Conservation (phyloP, 1,284 basidiomycete genomes). For the Tilletia indica region DNA sequence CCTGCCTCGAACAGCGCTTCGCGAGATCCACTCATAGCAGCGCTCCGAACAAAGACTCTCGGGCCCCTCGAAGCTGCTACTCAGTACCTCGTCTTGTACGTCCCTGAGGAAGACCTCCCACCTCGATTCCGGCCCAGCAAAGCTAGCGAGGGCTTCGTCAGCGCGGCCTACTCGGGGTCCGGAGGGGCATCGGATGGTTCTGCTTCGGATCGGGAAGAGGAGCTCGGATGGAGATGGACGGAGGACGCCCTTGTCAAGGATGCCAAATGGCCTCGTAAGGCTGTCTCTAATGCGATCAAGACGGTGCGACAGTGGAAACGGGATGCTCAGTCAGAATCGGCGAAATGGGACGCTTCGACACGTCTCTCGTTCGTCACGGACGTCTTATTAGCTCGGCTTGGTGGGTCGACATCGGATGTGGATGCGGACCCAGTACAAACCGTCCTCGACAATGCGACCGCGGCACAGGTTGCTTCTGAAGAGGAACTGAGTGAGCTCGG, state of each 20-base stretch:
- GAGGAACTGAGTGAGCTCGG: not conserved
- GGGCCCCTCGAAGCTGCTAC: slow-evolving; percentile 65
- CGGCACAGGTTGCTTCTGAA: not conserved
- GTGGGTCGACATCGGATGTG: slow-evolving; percentile 52
- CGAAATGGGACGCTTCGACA: slow-evolving; percentile 17
- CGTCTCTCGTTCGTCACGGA: slow-evolving; percentile 57
- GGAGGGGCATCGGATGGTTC: slow-evolving; percentile 43
- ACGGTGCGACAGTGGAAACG: slow-evolving; percentile 22
- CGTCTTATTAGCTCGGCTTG: slow-evolving; percentile 55
- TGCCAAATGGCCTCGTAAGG: slow-evolving; percentile 76
- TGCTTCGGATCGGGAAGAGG: slow-evolving; percentile 53
- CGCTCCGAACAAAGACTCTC: slow-evolving; percentile 45
- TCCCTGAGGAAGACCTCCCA: slow-evolving; percentile 76
- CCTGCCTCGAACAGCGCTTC: slow-evolving; percentile 55
- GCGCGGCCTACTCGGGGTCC: slow-evolving; percentile 59
- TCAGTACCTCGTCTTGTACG: slow-evolving; percentile 71
- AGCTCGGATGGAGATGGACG: slow-evolving; percentile 73
- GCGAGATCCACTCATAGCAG: slow-evolving; percentile 11
- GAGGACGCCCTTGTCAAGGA: slow-evolving; percentile 78
- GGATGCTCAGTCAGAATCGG: slow-evolving; percentile 24
- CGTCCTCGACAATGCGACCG: not conserved
- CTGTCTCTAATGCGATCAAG: slow-evolving; percentile 65
- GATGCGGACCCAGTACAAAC: slow-evolving; percentile 30
- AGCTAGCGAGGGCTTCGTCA: slow-evolving; percentile 70
- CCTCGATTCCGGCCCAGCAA: slow-evolving; percentile 58